A percentile compares a stretch with the other conserved stretches of the same genome.
Conservation (phyloP, 192 early-diverging fungal species). For the Podochytrium sp. region DNA sequence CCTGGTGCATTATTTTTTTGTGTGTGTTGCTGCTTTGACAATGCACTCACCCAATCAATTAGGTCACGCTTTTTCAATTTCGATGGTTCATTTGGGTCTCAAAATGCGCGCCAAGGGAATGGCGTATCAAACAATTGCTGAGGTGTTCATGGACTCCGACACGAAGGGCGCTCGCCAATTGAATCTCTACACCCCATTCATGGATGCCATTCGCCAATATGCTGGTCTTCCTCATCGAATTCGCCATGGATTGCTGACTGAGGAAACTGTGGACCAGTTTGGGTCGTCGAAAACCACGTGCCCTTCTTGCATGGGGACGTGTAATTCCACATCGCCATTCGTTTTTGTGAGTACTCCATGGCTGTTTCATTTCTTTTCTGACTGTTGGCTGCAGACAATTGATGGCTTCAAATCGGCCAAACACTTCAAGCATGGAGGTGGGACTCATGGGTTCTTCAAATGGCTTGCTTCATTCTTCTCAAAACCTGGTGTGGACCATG, state of each 20-base stretch:
- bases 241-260: conserved; percentile 2
- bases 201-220: neutral
- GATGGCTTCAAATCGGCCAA: conserved; percentile 7
- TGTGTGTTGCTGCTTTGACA: neutral
- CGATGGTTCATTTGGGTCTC: neutral
- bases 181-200: neutral
- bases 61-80: neutral
- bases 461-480: neutral
- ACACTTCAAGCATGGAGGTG: neutral
- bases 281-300: neutral
- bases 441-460: neutral
- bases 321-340: neutral
- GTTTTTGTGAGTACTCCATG: neutral
- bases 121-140: neutral
- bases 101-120: neutral
- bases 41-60: neutral
- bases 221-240: neutral
- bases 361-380: neutral
- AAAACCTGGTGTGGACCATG: neutral
- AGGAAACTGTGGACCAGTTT: neutral
- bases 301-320: neutral
- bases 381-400: neutral
- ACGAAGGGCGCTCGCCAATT: neutral
- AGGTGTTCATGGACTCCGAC: neutral
- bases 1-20: neutral